phyloP scores from a whole-genome alignment of 306 rosid genomes.

The Gastrolobium bilobum region DNA sequence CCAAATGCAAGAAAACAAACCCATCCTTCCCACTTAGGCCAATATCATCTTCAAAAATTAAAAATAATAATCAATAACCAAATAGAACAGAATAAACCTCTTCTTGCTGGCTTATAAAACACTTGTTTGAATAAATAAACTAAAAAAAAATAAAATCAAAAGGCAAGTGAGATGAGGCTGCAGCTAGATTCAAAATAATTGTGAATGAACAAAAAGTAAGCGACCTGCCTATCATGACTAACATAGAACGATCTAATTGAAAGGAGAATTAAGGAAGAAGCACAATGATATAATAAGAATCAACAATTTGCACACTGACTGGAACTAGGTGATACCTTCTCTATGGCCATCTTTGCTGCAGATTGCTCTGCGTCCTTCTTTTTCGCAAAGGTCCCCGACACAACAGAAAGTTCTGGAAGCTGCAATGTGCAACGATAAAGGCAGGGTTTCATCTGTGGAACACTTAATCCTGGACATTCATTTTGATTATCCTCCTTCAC shows the following conservation, averaged over 20 bases:
- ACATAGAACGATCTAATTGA: neutral
- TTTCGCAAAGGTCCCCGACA: constrained; percentile 77
- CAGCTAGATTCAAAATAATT: constrained; percentile 15
- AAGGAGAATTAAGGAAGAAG: constrained; percentile 1
- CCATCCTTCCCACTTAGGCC: constrained; percentile 31
- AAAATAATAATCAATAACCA: neutral
- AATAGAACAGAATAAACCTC: constrained; percentile 13
- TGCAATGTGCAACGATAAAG: constrained; percentile 81
- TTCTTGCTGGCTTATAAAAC: constrained; percentile 1
- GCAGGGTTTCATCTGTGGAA: constrained; percentile 70
- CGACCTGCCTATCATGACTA: constrained; percentile 3
- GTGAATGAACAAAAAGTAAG: constrained; percentile 17
- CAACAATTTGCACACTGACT: constrained; percentile 26
- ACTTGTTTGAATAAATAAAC: constrained; percentile 15
- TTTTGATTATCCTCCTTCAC: constrained; percentile 64
- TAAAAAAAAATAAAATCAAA: neutral
- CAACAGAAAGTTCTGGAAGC: constrained; percentile 78
- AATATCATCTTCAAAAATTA: constrained; percentile 3
- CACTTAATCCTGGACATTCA: constrained; percentile 80
- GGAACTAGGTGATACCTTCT: constrained; percentile 67
- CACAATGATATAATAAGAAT: constrained; percentile 25
- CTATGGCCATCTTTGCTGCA: constrained; percentile 88
- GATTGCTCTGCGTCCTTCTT: constrained; percentile 97
- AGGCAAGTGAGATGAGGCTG: constrained; percentile 4
- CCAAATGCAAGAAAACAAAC: constrained; percentile 17